Evolutionary conservation across 164 flowering plant genomes (phyloP), one percentile per base, ranked within the genome.

Genomic region (Dillenia turbinata): DNA sequence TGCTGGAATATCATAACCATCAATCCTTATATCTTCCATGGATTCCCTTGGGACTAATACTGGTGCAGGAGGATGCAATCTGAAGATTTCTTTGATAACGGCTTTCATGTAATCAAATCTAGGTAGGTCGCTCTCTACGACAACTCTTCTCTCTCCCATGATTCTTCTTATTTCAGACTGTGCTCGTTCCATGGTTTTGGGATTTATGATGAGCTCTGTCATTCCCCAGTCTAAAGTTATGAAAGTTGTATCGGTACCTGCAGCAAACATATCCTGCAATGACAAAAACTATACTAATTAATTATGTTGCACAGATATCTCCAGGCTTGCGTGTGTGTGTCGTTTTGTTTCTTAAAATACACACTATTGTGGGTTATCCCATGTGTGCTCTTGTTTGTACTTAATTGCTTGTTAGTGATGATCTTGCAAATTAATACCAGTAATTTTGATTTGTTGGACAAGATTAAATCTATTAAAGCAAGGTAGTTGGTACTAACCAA

Each of bases 201-300:
- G 92, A 54, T 80, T 69, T 52, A 47, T 77, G 3, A 87, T 48
- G 8, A 87, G 83, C 72, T 83, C 89, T 43, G 87, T 72, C 85
- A 87, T 83, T 44, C 56, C 79, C 92, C 89, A 84, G 8, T 79
- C 86, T 9, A 85, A 58, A 14, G 77, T 61, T 51, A 70, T 76
- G 63, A 69, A 81, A 14, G 80, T 78, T 50, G 92, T 83, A 62
- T 81, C 92, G 9, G 84, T 78, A 56, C 92, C 89, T 2, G 83
- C 89, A 15, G 77, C 80, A 69, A 86, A 82, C 81, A 84, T 78
- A 59, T 83, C 85, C 87, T 84, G 68, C 65, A 82, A 13, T 49
- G 11, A 67, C 26, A 47, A 5, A 8, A 46, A 56, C n/a, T 8
- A 13, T n/a, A 16, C 4, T 24, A 54, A 11, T 10, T 56, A n/a